phyloP scores from a whole-genome alignment of 352 stramenopile species.

The Halophytophthora batemanensis region DNA sequence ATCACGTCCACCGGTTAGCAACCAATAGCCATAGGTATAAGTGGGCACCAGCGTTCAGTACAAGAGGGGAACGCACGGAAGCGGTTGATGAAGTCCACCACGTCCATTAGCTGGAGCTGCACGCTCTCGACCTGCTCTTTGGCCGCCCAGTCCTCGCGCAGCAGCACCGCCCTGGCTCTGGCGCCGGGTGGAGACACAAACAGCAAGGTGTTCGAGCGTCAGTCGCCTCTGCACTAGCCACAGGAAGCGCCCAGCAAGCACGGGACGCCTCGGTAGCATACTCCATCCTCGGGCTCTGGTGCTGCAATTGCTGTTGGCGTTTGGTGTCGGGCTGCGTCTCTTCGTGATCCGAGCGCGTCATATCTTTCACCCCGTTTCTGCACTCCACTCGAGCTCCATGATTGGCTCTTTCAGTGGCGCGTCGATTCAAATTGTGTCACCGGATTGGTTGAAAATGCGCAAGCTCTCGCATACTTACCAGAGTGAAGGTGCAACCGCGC shows the following conservation, averaged over 20 bases:
- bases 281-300: conserved; percentile 7
- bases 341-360: conserved; percentile 4
- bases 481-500: background rate
- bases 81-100: conserved; percentile 61
- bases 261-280: background rate
- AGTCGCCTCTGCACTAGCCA: background rate
- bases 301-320: background rate
- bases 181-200: background rate
- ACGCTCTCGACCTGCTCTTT: conserved; percentile 42
- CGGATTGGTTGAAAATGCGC: conserved; percentile 12
- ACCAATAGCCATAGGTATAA: background rate
- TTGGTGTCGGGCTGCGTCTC: background rate
- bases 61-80: conserved; percentile 34
- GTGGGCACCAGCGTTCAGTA: background rate
- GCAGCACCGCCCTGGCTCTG: conserved; percentile 24
- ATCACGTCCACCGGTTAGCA: background rate
- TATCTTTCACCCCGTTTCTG: too few species aligned
- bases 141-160: conserved; percentile 58
- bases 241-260: background rate
- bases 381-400: background rate
- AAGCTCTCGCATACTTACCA: background rate
- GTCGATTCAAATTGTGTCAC: background rate
- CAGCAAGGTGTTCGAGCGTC: background rate
- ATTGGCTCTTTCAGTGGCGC: background rate
- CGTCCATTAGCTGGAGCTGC: conserved; percentile 48